These are phyloP conservation scores for Fusarium camptoceras DNA, from an alignment of 2,329 filamentous ascomycete genomes.

Conservation along the genomic window DNA sequence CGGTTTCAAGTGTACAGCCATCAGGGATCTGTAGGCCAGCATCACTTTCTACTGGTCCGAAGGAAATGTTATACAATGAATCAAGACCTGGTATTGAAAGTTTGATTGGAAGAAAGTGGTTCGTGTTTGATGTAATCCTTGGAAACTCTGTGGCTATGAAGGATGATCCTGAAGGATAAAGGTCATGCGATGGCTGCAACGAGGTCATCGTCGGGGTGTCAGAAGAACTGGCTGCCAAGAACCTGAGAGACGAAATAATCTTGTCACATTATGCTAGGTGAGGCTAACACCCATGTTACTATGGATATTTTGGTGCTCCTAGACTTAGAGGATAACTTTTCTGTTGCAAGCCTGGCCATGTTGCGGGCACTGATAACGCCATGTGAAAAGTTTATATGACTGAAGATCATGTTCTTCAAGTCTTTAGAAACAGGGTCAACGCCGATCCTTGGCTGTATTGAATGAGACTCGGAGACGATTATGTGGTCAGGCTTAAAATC, in stretches of 20 bases:
- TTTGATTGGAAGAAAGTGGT: constrained; percentile 8
- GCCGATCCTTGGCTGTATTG: constrained; percentile 14
- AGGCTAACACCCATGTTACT: too few species aligned
- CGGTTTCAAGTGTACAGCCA: constrained; percentile 30
- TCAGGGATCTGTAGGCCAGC: constrained; percentile 3
- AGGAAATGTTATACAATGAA: constrained; percentile 10
- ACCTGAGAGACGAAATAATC: too few species aligned
- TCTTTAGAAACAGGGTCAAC: neutral
- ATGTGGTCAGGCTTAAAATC: neutral
- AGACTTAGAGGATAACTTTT: too few species aligned
- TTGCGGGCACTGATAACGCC: neutral
- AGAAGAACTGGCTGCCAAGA: too few species aligned
- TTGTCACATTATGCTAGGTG: too few species aligned
- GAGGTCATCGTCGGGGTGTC: neutral
- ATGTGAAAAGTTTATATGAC: constrained; percentile 16
- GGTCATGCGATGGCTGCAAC: constrained; percentile 23
- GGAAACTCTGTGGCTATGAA: neutral
- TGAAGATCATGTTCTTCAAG: neutral
- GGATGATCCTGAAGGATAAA: constrained; percentile 8
- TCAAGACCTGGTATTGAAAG: neutral
- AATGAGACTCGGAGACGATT: neutral
- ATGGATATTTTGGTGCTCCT: too few species aligned
- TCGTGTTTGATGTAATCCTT: constrained; percentile 4
- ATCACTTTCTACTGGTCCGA: constrained; percentile 2
- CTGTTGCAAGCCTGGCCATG: too few species aligned